phyloP scores from a whole-genome alignment of 148 eudicot genomes.

The Persicaria tinctoria region DNA sequence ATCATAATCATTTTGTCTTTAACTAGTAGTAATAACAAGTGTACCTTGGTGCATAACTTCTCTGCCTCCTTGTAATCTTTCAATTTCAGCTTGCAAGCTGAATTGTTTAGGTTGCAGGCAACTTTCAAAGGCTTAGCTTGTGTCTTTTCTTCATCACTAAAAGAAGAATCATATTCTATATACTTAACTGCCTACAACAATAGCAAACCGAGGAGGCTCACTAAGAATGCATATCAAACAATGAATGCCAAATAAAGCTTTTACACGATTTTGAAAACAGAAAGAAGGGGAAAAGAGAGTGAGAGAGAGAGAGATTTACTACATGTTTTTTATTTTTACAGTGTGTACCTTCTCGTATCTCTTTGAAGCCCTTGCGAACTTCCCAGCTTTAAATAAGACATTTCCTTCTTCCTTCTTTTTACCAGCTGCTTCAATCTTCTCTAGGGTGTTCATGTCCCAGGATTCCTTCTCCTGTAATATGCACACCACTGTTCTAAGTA shows the following conservation, averaged over 20 bases:
- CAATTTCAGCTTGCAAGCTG: slow-evolving; percentile 87
- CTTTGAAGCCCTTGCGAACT: slow-evolving; percentile 74
- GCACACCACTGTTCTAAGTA: neutral
- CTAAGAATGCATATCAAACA: neutral
- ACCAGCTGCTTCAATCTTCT: slow-evolving; percentile 88
- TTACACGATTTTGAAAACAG: neutral
- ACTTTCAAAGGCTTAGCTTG: slow-evolving; percentile 66
- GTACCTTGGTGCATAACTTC: slow-evolving; percentile 92
- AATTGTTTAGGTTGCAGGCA: slow-evolving; percentile 75
- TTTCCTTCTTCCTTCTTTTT: slow-evolving; percentile 96
- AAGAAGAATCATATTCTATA: slow-evolving; percentile 69
- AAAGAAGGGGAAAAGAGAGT: neutral
- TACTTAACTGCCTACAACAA: slow-evolving; percentile 61
- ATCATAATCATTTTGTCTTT: neutral
- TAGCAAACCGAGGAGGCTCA: neutral
- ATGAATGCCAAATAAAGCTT: neutral
- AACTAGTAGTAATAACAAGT: neutral
- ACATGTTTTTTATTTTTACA: neutral
- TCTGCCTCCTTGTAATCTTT: slow-evolving; percentile 84
- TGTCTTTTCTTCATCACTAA: slow-evolving; percentile 87
- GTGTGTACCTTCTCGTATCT: slow-evolving; percentile 81
- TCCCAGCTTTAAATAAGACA: slow-evolving; percentile 67
- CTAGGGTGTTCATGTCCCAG: slow-evolving; percentile 86
- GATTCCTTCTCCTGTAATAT: slow-evolving; percentile 82
- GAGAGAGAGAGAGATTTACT: neutral